Evolutionary conservation across 768 basidiomycete genomes (phyloP).

Genomic region (Kwoniella heveanensis): DNA sequence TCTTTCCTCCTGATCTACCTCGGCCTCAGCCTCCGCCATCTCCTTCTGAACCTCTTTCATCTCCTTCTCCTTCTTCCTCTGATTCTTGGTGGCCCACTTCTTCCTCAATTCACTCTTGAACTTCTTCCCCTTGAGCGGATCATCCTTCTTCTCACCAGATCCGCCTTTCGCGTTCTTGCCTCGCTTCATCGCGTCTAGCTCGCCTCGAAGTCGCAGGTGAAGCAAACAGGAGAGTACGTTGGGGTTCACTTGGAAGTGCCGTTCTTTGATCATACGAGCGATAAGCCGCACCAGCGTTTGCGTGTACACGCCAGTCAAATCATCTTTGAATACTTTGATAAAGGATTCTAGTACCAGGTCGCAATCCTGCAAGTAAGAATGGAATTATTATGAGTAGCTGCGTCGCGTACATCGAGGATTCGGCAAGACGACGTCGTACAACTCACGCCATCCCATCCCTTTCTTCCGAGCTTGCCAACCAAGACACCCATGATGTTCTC

Average conservation of each 20-base stretch:
- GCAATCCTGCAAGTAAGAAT: constrained; percentile 66
- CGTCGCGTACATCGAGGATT: too few species aligned
- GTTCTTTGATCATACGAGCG: constrained; percentile 95
- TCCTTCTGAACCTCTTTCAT: constrained; percentile 86
- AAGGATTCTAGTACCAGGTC: constrained; percentile 81
- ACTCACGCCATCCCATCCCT: constrained; percentile 84
- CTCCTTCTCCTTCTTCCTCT: constrained; percentile 80
- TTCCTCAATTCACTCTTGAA: constrained; percentile 57
- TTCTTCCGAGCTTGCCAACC: constrained; percentile 77
- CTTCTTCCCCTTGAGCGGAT: constrained; percentile 59
- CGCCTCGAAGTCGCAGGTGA: constrained; percentile 80
- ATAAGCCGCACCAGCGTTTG: constrained; percentile 85
- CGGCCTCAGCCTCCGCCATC: constrained; percentile 48
- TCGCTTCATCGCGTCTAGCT: constrained; percentile 72
- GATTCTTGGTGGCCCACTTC: constrained; percentile 88
- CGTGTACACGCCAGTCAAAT: constrained; percentile 76
- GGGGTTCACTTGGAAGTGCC: constrained; percentile 83
- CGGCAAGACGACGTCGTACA: too few species aligned
- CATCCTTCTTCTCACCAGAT: constrained; percentile 55
- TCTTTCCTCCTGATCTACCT: constrained; percentile 59
- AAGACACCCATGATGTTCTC: constrained; percentile 87
- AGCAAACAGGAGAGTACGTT: constrained; percentile 82
- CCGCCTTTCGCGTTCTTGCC: constrained; percentile 52
- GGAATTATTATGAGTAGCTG: too few species aligned
- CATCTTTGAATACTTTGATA: constrained; percentile 77